Percentiles rank a stretch among this genome's conserved stretches.
These are phyloP conservation scores for Dovyalis caffra DNA, from an alignment of 345 rosid species.

Conservation along the genomic window DNA sequence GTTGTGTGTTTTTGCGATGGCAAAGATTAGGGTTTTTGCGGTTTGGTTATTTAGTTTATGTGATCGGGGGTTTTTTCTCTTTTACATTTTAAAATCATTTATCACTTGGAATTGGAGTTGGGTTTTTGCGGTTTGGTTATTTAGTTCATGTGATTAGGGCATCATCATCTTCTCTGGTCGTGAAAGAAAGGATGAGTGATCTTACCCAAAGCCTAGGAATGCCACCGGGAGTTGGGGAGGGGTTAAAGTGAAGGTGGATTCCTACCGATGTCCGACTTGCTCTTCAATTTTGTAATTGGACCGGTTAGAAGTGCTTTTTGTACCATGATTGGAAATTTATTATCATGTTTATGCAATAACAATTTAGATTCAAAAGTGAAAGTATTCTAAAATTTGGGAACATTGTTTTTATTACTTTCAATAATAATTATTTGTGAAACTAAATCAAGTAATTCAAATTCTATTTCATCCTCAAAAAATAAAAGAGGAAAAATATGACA, in stretches of 20 bases:
- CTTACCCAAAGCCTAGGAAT: conserved; percentile 91
- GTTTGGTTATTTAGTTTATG: no score
- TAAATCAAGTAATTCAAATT: background rate
- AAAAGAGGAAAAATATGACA: background rate
- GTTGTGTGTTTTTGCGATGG: no score
- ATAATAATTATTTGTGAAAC: background rate
- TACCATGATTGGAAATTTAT: background rate
- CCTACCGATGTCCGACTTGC: background rate
- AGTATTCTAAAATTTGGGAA: background rate
- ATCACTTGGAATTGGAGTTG: no score
- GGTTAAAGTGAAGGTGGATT: conserved; percentile 46
- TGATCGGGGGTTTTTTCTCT: no score
- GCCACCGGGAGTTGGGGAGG: conserved; percentile 76
- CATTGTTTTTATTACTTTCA: background rate
- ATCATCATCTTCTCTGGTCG: conserved; percentile 47
- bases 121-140: no score
- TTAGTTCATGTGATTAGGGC: no score
- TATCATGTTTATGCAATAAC: background rate
- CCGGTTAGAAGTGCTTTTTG: conserved; percentile 12
- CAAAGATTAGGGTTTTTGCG: no score
- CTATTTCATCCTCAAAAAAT: background rate
- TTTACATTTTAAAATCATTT: no score
- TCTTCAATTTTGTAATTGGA: conserved; percentile 30
- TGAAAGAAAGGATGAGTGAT: conserved; percentile 89
- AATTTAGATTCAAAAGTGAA: background rate